Conservation (phyloP, 192 early-diverging fungal species). For the Coemansia guatemalensis region DNA sequence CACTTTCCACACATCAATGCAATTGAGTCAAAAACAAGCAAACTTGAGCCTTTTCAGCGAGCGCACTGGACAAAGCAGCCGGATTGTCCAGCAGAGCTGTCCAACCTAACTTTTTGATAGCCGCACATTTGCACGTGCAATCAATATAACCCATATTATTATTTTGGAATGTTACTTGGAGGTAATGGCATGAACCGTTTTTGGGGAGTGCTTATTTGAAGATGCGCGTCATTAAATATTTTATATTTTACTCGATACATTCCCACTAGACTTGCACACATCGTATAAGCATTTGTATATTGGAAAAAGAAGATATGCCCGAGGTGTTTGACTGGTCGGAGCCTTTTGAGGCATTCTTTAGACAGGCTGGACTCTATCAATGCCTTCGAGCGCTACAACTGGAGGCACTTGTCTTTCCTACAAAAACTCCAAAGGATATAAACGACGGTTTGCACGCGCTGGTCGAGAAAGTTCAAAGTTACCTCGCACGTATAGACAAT, state of each 20-base stretch:
- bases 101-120: too few species aligned
- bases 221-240: too few species aligned
- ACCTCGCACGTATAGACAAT: background rate
- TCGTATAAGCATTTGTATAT: background rate
- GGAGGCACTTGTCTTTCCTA: conserved; percentile 34
- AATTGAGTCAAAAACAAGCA: conserved; percentile 57
- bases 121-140: background rate
- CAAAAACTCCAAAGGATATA: conserved; percentile 6
- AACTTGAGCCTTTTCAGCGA: conserved; percentile 64
- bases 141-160: background rate
- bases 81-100: conserved; percentile 62
- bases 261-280: background rate
- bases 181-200: background rate
- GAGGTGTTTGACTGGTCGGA: conserved; percentile 15
- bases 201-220: background rate
- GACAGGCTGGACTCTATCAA: conserved; percentile 29
- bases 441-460: conserved; percentile 20
- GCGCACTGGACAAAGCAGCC: conserved; percentile 64
- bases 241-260: too few species aligned
- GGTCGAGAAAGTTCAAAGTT: conserved; percentile 11
- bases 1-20: conserved; percentile 66
- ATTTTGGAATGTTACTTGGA: background rate
- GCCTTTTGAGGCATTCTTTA: conserved; percentile 35
- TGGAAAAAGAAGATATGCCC: background rate
- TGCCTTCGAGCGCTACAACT: conserved; percentile 36